These are phyloP conservation scores for Fusarium mundagurra DNA, from an alignment of 2,329 filamentous ascomycete species.

Conservation along the genomic window DNA sequence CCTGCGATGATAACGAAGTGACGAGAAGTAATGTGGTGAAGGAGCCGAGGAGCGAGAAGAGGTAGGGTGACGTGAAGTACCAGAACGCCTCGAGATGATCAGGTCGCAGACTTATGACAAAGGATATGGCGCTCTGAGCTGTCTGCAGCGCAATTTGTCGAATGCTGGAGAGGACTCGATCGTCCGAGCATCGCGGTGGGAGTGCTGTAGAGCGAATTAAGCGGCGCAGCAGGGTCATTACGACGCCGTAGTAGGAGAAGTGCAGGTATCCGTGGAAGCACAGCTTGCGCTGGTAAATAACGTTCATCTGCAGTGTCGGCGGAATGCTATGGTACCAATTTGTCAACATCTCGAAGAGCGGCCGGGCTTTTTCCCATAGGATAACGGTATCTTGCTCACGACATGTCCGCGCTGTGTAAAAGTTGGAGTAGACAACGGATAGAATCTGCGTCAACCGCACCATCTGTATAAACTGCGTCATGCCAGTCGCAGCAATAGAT, in stretches of 20 bases:
- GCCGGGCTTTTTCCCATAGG: constrained; percentile 58
- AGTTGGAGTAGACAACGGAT: constrained; percentile 55
- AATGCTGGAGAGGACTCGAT: constrained; percentile 43
- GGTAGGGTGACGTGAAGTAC: constrained; percentile 52
- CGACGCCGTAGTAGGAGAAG: constrained; percentile 58
- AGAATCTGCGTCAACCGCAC: constrained; percentile 58
- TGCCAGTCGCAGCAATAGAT: constrained; percentile 51
- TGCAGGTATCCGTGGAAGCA: constrained; percentile 54
- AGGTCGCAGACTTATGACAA: constrained; percentile 47
- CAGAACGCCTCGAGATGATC: constrained; percentile 55
- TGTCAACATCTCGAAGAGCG: constrained; percentile 58
- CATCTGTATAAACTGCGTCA: constrained; percentile 57
- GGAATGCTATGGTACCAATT: constrained; percentile 58
- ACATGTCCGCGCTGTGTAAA: constrained; percentile 52
- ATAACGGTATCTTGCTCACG: constrained; percentile 45
- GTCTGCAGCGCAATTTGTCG: constrained; percentile 46
- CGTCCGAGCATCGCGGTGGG: constrained; percentile 44
- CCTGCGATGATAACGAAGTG: constrained; percentile 46
- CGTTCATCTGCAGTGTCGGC: constrained; percentile 55
- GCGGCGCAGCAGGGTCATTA: constrained; percentile 57
- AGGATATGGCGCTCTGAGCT: constrained; percentile 47
- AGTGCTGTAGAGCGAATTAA: constrained; percentile 51
- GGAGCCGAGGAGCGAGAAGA: constrained; percentile 52
- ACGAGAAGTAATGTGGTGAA: constrained; percentile 52
- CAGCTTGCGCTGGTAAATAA: constrained; percentile 53